Evolutionary conservation across 1,284 basidiomycete species (phyloP).

Genomic region (Cutaneotrichosporon cyanovorans): DNA sequence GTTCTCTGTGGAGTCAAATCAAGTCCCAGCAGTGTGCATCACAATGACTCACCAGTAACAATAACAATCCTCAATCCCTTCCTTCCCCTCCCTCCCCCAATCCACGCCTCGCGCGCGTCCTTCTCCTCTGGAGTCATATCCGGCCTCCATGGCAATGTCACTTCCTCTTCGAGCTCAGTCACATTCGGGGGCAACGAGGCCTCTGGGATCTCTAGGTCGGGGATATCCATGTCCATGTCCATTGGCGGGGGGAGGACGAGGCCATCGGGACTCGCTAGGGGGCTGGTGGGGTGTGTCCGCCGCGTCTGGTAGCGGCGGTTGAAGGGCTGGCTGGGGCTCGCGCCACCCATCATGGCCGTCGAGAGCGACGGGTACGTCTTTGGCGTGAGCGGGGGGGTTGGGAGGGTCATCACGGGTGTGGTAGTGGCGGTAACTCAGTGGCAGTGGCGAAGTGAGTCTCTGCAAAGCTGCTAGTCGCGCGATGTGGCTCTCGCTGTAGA

Average conservation of each 20-base stretch:
- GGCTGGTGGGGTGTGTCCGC: slow-evolving; percentile 3
- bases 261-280: slow-evolving; percentile 8
- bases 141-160: slow-evolving; percentile 24
- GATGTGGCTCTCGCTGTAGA: no score
- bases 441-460: no score
- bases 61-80: slow-evolving; percentile 41
- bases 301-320: neutral
- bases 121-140: slow-evolving; percentile 28
- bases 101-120: slow-evolving; percentile 31
- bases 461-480: no score
- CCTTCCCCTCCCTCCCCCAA: slow-evolving; percentile 27
- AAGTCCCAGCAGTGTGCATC: neutral
- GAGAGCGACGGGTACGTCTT: slow-evolving; percentile 12
- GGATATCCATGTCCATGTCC: slow-evolving; percentile 7
- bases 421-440: no score
- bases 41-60: slow-evolving; percentile 32
- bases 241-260: slow-evolving; percentile 12
- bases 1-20: slow-evolving; percentile 47
- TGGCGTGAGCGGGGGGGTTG: slow-evolving; percentile 34
- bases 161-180: slow-evolving; percentile 1
- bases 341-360: neutral
- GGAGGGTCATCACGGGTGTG: slow-evolving; percentile 19
- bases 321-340: neutral
- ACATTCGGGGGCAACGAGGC: neutral
- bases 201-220: slow-evolving; percentile 14